phyloP scores from a whole-genome alignment of 1,139 yeast genomes.

The Lodderomyces jiufengensis region DNA sequence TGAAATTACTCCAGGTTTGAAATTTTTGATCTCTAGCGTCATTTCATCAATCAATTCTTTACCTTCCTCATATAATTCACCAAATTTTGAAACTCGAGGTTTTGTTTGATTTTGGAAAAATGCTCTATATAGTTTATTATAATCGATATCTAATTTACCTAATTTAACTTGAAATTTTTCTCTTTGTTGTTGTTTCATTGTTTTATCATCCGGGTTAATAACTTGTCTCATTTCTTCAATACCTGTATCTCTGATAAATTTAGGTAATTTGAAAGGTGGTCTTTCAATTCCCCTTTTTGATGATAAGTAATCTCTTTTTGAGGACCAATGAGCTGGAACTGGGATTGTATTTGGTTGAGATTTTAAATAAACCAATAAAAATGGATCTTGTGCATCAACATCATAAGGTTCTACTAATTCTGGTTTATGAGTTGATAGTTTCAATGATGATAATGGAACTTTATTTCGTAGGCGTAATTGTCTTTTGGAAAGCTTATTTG shows the following conservation, averaged over 20 bases:
- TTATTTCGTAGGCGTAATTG: constrained; percentile 51
- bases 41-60: constrained; percentile 53
- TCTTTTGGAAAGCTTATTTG: constrained; percentile 25
- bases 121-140: constrained; percentile 77
- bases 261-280: constrained; percentile 74
- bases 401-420: constrained; percentile 85
- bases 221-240: constrained; percentile 77
- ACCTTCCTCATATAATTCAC: constrained; percentile 81
- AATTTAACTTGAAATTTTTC: constrained; percentile 87
- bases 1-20: constrained; percentile 70
- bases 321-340: constrained; percentile 84
- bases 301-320: constrained; percentile 75
- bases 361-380: constrained; percentile 60
- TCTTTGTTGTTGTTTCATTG: constrained; percentile 72
- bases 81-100: constrained; percentile 65
- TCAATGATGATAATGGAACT: constrained; percentile 66
- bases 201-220: constrained; percentile 30
- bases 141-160: constrained; percentile 86
- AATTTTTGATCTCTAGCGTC: constrained; percentile 32
- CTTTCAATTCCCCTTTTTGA: constrained; percentile 68
- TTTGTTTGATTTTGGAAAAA: constrained; percentile 78
- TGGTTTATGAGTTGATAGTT: constrained; percentile 58
- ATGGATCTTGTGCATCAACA: constrained; percentile 80
- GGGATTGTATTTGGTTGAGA: constrained; percentile 64
- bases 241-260: constrained; percentile 77